phyloP scores from a whole-genome alignment of 768 basidiomycete species.

The Basidioascus undulatus region DNA sequence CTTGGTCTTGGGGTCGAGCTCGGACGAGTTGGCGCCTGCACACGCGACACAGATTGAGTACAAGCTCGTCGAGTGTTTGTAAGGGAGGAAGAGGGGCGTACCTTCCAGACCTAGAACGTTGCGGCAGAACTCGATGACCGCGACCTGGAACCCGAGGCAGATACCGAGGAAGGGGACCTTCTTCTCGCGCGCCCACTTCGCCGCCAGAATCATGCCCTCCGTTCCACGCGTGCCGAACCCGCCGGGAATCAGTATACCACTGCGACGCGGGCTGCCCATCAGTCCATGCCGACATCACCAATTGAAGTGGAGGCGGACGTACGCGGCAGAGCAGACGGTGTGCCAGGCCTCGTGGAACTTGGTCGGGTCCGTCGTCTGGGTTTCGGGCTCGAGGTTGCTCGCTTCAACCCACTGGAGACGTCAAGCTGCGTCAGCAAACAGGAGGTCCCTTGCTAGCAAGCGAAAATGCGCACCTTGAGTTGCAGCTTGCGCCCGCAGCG shows the following conservation, averaged over 20 bases:
- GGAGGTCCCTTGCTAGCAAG: not conserved
- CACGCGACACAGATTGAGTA: too few relatives aligned
- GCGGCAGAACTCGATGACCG: constrained; percentile 83
- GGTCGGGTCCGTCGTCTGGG: constrained; percentile 52
- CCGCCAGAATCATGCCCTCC: constrained; percentile 95
- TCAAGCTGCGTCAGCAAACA: not conserved
- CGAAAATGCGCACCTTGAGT: constrained; percentile 36
- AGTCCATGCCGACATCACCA: not conserved
- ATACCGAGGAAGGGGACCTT: constrained; percentile 87
- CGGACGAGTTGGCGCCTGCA: constrained; percentile 59
- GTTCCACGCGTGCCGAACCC: constrained; percentile 84
- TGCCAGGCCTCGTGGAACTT: constrained; percentile 92
- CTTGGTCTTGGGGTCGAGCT: constrained; percentile 31
- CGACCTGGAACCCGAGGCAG: constrained; percentile 91
- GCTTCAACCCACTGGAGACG: constrained; percentile 74
- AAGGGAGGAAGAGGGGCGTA: constrained; percentile 20
- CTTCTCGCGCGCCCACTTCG: constrained; percentile 88
- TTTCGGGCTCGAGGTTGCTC: constrained; percentile 61
- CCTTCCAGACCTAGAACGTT: constrained; percentile 49
- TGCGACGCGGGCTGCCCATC: constrained; percentile 14
- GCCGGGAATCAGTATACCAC: constrained; percentile 90
- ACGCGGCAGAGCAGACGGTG: constrained; percentile 72
- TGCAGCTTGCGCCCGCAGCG: constrained; percentile 62
- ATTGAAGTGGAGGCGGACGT: constrained; percentile 14
- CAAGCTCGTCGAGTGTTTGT: constrained; percentile 8